These are phyloP conservation scores for Sclerotinia minor DNA, from an alignment of 2,329 filamentous ascomycete genomes.

Conservation along the genomic window DNA sequence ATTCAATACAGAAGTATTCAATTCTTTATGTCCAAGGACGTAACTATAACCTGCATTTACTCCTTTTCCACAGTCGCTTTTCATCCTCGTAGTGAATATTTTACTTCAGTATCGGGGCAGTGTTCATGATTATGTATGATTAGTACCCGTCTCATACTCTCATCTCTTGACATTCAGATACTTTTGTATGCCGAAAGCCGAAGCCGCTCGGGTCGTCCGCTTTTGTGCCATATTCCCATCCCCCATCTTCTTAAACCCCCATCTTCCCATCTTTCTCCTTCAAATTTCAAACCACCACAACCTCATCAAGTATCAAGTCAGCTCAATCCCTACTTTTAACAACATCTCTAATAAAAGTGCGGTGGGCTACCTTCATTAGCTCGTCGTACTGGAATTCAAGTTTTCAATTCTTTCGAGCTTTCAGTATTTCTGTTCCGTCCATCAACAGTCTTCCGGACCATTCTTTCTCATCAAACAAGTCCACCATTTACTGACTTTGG, in stretches of 20 bases:
- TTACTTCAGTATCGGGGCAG: not conserved
- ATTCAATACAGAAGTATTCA: not conserved
- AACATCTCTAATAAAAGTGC: not conserved
- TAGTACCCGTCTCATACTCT: not conserved
- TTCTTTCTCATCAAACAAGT: not conserved
- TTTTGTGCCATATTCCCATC: too few species aligned
- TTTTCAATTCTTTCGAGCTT: not conserved
- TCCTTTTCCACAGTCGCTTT: not conserved
- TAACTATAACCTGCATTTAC: not conserved
- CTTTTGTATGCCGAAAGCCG: not conserved
- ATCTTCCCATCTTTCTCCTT: not conserved
- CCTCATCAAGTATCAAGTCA: not conserved
- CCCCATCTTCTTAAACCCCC: too few species aligned
- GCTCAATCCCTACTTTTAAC: not conserved
- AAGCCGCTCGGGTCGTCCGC: not conserved
- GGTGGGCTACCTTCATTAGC: not conserved
- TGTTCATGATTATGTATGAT: not conserved
- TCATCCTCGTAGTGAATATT: not conserved
- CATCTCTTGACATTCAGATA: not conserved
- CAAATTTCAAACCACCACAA: not conserved
- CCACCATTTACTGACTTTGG: not conserved
- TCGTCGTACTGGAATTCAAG: not conserved
- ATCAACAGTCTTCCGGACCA: not conserved
- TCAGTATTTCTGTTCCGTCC: not conserved
- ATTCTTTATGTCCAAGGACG: not conserved